Percentiles rank a stretch among this genome's conserved stretches.
Conservation (phyloP, 495 filamentous ascomycete genomes). For the Lasiosphaeria miniovina region DNA sequence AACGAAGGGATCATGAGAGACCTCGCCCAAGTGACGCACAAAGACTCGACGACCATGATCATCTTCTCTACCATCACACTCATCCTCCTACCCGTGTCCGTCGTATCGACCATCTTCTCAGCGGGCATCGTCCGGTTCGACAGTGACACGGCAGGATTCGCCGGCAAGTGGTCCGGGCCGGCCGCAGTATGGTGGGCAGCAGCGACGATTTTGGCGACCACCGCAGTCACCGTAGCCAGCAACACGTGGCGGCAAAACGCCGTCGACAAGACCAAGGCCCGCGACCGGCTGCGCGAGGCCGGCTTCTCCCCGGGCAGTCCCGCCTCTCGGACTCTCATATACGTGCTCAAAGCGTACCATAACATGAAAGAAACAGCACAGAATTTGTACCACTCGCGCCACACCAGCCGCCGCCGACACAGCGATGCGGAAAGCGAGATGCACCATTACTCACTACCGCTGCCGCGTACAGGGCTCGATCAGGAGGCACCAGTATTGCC, state of each 20-base stretch:
- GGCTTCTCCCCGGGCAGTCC: not conserved
- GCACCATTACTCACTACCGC: not conserved
- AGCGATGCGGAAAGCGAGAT: not conserved
- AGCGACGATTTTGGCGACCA: slow-evolving; percentile 3
- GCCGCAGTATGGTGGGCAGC: slow-evolving; percentile 7
- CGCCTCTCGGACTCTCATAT: not conserved
- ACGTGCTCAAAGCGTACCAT: not conserved
- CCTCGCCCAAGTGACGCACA: slow-evolving; percentile 6
- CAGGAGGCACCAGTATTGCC: no score
- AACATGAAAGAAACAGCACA: not conserved
- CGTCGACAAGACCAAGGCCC: not conserved
- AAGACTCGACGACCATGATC: slow-evolving; percentile 3
- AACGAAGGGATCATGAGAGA: slow-evolving; percentile 4
- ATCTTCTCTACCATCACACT: slow-evolving; percentile 13
- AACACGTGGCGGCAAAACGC: not conserved
- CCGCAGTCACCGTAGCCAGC: not conserved
- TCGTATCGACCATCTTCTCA: slow-evolving; percentile 16
- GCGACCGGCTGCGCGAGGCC: not conserved
- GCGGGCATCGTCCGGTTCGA: slow-evolving; percentile 13
- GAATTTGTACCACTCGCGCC: not conserved
- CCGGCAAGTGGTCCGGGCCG: slow-evolving; percentile 5
- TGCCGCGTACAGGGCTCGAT: not conserved
- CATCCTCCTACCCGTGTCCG: slow-evolving; percentile 12
- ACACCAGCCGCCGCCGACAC: not conserved
- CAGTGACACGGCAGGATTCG: not conserved